phyloP scores from a whole-genome alignment of 2,329 filamentous ascomycete species.

The Madurella fahalii region DNA sequence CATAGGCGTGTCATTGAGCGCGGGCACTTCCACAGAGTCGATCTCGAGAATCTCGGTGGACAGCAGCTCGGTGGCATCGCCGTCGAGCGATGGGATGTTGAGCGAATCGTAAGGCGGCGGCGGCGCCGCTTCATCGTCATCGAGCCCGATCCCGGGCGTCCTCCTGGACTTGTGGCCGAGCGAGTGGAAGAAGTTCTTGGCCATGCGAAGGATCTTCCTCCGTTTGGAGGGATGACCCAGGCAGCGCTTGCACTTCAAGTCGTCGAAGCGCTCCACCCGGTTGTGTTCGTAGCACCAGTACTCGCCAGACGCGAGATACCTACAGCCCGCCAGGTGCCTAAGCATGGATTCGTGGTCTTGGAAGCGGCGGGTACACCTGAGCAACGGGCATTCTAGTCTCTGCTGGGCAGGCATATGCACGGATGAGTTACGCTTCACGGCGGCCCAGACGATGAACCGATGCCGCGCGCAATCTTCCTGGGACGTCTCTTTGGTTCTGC shows the following conservation, averaged over 20 bases:
- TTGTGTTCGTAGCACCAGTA: constrained; percentile 55
- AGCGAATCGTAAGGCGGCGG: constrained; percentile 47
- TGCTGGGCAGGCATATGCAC: constrained; percentile 45
- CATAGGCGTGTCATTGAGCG: constrained; percentile 2
- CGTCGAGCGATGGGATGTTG: constrained; percentile 24
- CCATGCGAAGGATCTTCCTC: constrained; percentile 49
- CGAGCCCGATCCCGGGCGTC: constrained; percentile 27
- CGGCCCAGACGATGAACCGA: constrained; percentile 54
- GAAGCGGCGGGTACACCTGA: constrained; percentile 48
- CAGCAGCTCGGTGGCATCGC: constrained; percentile 39
- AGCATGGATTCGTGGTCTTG: constrained; percentile 52
- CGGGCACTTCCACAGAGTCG: constrained; percentile 43
- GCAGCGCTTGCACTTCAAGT: constrained; percentile 48
- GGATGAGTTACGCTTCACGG: constrained; percentile 51
- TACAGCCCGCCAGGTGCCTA: constrained; percentile 47
- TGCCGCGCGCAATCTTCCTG: constrained; percentile 50
- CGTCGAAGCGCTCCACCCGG: constrained; percentile 49
- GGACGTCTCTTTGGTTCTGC: constrained; percentile 42
- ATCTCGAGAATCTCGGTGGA: constrained; percentile 51
- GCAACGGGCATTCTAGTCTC: constrained; percentile 48
- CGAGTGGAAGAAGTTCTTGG: constrained; percentile 51
- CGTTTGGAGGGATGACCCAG: constrained; percentile 48
- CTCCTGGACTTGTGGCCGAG: constrained; percentile 47
- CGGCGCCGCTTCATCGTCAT: constrained; percentile 30
- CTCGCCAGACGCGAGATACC: constrained; percentile 46